Percentiles rank a stretch among this genome's conserved stretches.
phyloP scores from a whole-genome alignment of 75 land plant genomes.

The Pinus tabuliformis region DNA sequence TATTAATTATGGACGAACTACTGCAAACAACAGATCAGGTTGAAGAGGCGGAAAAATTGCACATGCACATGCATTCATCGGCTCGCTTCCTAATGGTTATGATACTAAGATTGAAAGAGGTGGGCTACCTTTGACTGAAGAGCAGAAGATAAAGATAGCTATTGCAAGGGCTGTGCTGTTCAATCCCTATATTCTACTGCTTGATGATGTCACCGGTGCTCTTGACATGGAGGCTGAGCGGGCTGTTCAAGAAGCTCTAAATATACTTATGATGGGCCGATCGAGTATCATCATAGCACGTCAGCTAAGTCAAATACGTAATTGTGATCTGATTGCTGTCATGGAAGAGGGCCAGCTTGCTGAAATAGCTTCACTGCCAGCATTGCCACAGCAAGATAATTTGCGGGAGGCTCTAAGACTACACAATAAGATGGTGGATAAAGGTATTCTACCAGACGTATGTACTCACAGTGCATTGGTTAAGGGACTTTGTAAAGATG shows the following conservation, averaged over 20 bases:
- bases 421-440: too few species aligned
- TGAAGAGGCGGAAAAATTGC: slow-evolving; percentile 58
- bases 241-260: slow-evolving; percentile 50
- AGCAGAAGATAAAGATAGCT: slow-evolving; percentile 43
- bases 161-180: slow-evolving; percentile 52
- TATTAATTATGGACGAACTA: slow-evolving; percentile 41
- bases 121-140: slow-evolving; percentile 30
- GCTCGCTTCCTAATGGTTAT: slow-evolving; percentile 45
- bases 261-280: slow-evolving; percentile 43
- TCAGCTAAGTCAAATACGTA: slow-evolving; percentile 37
- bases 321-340: slow-evolving; percentile 47
- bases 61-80: slow-evolving; percentile 55
- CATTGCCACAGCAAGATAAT: too few species aligned
- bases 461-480: too few species aligned
- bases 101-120: slow-evolving; percentile 35
- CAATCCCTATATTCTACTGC: slow-evolving; percentile 43
- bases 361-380: too few species aligned
- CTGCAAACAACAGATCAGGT: slow-evolving; percentile 40
- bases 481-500: too few species aligned
- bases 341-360: slow-evolving; percentile 51
- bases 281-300: slow-evolving; percentile 45
- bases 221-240: slow-evolving; percentile 47
- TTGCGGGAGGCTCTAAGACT: too few species aligned
- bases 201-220: slow-evolving; percentile 45
- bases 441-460: too few species aligned